Percentiles rank a stretch among this genome's conserved stretches.
These are phyloP conservation scores for Immersiporthe knoxdaviesiana DNA, from an alignment of 2,329 filamentous ascomycete genomes.

Conservation along the genomic window DNA sequence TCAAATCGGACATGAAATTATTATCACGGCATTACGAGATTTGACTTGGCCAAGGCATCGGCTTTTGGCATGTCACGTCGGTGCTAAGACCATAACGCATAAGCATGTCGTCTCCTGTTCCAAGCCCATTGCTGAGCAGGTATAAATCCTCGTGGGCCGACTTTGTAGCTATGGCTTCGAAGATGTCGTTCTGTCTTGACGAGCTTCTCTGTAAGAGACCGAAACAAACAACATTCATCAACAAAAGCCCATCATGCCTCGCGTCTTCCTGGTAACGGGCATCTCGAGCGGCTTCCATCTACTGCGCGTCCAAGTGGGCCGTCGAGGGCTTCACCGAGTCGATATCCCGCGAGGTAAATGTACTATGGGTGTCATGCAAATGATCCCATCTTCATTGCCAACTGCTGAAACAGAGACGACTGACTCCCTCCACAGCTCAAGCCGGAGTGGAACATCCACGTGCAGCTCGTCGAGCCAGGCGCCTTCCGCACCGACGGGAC, in stretches of 20 bases:
- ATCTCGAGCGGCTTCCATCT: constrained; percentile 52
- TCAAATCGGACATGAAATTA: neutral
- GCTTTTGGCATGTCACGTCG: neutral
- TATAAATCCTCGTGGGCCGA: neutral
- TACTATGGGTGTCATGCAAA: constrained; percentile 9
- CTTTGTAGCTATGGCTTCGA: neutral
- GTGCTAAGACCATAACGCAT: neutral
- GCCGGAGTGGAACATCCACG: constrained; percentile 17
- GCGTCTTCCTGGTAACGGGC: constrained; percentile 58
- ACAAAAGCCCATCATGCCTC: constrained; percentile 29
- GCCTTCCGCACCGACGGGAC: constrained; percentile 51
- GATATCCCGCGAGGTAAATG: constrained; percentile 21
- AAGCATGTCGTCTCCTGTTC: neutral
- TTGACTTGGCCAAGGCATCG: neutral
- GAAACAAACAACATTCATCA: neutral
- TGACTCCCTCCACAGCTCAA: constrained; percentile 7
- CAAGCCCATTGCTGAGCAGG: neutral
- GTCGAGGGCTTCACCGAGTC: constrained; percentile 35
- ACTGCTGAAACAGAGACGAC: neutral
- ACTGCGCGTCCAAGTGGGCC: constrained; percentile 35
- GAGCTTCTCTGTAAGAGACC: neutral
- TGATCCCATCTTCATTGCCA: constrained; percentile 43
- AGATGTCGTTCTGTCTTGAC: neutral
- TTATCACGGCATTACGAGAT: neutral
- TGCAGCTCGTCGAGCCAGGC: constrained; percentile 51